Conservation (phyloP, 2,329 filamentous ascomycete species). For the Fusarium annulatum region DNA sequence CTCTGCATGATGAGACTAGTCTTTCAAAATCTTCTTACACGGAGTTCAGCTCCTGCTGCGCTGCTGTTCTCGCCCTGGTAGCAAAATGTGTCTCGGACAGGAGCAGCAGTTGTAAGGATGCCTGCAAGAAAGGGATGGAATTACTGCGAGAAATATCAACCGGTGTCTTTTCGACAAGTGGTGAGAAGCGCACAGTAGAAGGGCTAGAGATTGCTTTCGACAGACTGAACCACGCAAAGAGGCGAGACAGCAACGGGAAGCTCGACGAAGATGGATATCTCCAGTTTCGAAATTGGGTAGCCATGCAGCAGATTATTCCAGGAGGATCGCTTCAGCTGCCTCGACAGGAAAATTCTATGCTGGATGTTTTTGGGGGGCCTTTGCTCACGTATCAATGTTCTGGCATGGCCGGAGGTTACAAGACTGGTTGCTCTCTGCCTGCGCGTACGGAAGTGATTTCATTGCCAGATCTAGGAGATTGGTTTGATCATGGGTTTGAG, state of each 20-base stretch:
- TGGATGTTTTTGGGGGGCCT: neutral
- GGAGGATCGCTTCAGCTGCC: slow-evolving; percentile 16
- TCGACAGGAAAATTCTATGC: slow-evolving; percentile 5
- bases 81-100: slow-evolving; percentile 20
- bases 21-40: slow-evolving; percentile 40
- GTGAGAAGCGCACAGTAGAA: slow-evolving; percentile 23
- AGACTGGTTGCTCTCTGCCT: neutral
- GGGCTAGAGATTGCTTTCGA: slow-evolving; percentile 16
- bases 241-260: neutral
- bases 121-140: slow-evolving; percentile 20
- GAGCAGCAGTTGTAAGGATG: neutral
- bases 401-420: slow-evolving; percentile 3
- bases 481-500: slow-evolving; percentile 20
- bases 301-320: slow-evolving; percentile 31
- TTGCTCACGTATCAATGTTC: neutral
- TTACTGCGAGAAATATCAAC: slow-evolving; percentile 27
- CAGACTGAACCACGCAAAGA: slow-evolving; percentile 1
- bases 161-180: slow-evolving; percentile 21
- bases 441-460: slow-evolving; percentile 17
- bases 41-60: slow-evolving; percentile 36
- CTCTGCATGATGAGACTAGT: slow-evolving; percentile 7
- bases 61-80: slow-evolving; percentile 28
- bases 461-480: slow-evolving; percentile 20
- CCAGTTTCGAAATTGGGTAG: slow-evolving; percentile 39
- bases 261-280: slow-evolving; percentile 22